Evolutionary conservation across 371 early-diverging fungal species (phyloP), one percentile per base, ranked within the genome.

Genomic region (Umbelopsis sp.): DNA sequence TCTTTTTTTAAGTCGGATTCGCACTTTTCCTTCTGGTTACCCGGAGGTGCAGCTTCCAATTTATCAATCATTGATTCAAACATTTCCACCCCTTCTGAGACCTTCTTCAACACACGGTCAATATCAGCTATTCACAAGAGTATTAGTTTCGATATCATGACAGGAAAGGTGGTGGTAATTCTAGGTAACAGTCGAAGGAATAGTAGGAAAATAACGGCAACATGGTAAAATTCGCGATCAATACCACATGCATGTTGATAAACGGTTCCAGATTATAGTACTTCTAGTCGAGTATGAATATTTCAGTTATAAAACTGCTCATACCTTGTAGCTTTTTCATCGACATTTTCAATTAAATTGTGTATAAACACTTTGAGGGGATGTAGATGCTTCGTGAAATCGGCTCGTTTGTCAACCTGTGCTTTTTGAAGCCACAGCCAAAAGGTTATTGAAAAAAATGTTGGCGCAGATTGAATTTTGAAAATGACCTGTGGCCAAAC

Each of bases 1-100:
- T 99, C 98, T 83, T 96, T 96, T 78, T 99, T 99, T 70, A 99
- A 79, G 70, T 97, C 98, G 50, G 88, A 87, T 74, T 99, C 99
- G 71, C 92, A 91, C 82, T 98, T 97, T 73, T 99, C 97, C 81
- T 95, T 96, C 76, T 97, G 97, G 69, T 95, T 91, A 51, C 85
- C 73, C 69, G 92, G 94, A 12, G 86, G 86, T 12, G 96, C 87
- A 24, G 88, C 77, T 53, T 93, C 85, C 25, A 99, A 89, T 80
- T 99, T 98, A 57, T 94, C 95, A 76, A 92, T 91, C 66, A 92
- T 94, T 44, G 83, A 87, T 69, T 98, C 96, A 86, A 98, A 97
- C 37, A 91, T 90, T 65, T 95, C 95, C 32, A 99, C 94, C 14
- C 99, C 99, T 81, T 97, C 97, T 65, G 92, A 80, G 38, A 99